Conservation (phyloP, 78 protist genomes). For the Dictyostelium capitatum region DNA sequence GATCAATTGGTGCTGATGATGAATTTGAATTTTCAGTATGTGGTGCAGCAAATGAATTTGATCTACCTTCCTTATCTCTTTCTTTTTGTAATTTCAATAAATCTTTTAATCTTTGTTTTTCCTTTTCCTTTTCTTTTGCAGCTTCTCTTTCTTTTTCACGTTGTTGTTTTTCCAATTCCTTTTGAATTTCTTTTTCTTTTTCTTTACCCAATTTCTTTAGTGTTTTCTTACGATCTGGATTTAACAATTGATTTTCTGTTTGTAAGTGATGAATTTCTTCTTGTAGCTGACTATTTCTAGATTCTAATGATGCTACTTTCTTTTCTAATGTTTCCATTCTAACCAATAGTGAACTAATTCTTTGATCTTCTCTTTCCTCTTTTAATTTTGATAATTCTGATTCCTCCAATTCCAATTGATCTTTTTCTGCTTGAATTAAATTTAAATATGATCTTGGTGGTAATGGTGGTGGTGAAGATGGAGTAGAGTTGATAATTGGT, state of each 20-base stretch:
- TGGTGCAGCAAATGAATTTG: neutral
- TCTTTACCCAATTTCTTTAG: slow-evolving; percentile 53
- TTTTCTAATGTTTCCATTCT: slow-evolving; percentile 47
- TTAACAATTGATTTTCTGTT: slow-evolving; percentile 13
- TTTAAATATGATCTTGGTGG: slow-evolving; percentile 14
- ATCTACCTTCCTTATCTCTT: slow-evolving; percentile 18
- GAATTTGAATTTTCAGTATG: neutral
- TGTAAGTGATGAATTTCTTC: slow-evolving; percentile 10
- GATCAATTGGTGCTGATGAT: neutral
- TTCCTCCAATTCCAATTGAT: slow-evolving; percentile 15
- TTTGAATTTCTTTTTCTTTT: slow-evolving; percentile 45
- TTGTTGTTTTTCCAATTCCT: slow-evolving; percentile 22
- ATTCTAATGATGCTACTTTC: slow-evolving; percentile 16
- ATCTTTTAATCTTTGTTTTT: slow-evolving; percentile 30
- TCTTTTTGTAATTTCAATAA: slow-evolving; percentile 22
- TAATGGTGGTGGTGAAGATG: neutral
- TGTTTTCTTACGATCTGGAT: slow-evolving; percentile 49
- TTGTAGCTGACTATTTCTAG: neutral
- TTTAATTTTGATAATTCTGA: neutral
- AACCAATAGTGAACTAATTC: slow-evolving; percentile 12
- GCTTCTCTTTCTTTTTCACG: slow-evolving; percentile 36
- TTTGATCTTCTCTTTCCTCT: slow-evolving; percentile 20
- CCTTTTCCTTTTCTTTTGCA: slow-evolving; percentile 18
- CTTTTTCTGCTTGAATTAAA: slow-evolving; percentile 12
- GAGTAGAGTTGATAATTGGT: neutral